Conservation (phyloP, 768 basidiomycete species). For the Botryobasidium botryosum region DNA sequence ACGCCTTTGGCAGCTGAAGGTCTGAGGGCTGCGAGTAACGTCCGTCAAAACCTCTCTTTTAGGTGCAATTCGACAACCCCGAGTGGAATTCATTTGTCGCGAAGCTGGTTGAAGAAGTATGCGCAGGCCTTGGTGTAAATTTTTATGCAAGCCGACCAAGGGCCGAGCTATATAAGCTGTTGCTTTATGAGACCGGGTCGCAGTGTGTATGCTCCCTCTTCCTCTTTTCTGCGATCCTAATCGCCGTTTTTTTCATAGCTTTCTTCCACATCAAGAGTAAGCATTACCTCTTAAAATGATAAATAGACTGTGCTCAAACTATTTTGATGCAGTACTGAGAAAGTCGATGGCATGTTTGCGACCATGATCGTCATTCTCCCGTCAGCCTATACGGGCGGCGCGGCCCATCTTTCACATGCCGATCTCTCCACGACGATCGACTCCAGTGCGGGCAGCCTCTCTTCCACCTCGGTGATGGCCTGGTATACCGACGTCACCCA, state of each 20-base stretch:
- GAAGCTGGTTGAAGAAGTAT: slow-evolving; percentile 19
- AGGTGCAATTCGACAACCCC: slow-evolving; percentile 27
- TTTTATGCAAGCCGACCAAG: slow-evolving; percentile 17
- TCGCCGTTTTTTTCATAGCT: slow-evolving; percentile 21
- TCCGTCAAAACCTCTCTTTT: too few species aligned
- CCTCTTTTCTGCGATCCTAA: not conserved
- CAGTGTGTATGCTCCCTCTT: slow-evolving; percentile 23
- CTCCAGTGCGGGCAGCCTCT: slow-evolving; percentile 19
- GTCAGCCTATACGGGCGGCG: slow-evolving; percentile 30
- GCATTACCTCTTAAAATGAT: slow-evolving; percentile 9
- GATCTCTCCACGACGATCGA: slow-evolving; percentile 23
- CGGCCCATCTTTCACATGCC: slow-evolving; percentile 28
- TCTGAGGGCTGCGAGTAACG: too few species aligned
- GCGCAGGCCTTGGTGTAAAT: slow-evolving; percentile 24
- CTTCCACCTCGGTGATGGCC: slow-evolving; percentile 25
- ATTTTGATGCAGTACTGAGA: slow-evolving; percentile 25
- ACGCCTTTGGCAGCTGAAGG: too few species aligned
- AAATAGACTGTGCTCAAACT: not conserved
- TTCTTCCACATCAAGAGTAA: slow-evolving; percentile 32
- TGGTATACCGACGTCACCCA: slow-evolving; percentile 40
- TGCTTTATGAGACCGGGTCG: slow-evolving; percentile 32
- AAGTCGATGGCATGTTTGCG: slow-evolving; percentile 34
- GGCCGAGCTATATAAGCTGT: slow-evolving; percentile 30
- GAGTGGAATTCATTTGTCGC: slow-evolving; percentile 25
- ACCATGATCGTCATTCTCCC: slow-evolving; percentile 33